These are phyloP conservation scores for Penicillium sclerotigenum DNA, from an alignment of 2,329 filamentous ascomycete genomes.

Conservation along the genomic window DNA sequence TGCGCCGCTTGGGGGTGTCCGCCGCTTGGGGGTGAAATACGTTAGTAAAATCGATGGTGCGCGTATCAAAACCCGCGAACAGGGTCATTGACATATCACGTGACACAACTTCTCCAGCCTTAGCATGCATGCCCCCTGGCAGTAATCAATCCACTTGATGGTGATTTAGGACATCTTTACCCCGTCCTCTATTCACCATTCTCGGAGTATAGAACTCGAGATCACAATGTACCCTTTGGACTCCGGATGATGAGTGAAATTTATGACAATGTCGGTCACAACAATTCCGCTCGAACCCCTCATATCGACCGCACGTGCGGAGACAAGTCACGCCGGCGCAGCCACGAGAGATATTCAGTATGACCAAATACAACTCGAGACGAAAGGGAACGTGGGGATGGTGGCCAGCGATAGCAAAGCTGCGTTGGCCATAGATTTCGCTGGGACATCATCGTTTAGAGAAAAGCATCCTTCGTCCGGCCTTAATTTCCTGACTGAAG, in stretches of 20 bases:
- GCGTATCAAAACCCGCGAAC: too few species aligned
- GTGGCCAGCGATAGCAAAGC: neutral
- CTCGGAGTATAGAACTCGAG: too few species aligned
- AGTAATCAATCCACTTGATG: neutral
- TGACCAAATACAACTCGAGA: neutral
- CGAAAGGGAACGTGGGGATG: neutral
- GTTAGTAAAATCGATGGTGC: too few species aligned
- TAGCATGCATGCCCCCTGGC: neutral
- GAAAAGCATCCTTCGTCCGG: conserved; percentile 13
- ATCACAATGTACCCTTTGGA: conserved; percentile 2
- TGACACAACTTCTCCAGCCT: neutral
- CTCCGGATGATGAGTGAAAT: neutral
- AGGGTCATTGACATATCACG: neutral
- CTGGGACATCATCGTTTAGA: neutral
- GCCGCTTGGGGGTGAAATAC: too few species aligned
- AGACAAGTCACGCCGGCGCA: conserved; percentile 5
- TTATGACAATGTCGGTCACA: conserved; percentile 6
- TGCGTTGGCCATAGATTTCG: neutral
- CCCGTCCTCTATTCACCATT: neutral
- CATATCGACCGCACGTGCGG: conserved; percentile 5
- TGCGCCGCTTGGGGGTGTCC: too few species aligned
- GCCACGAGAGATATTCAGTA: neutral
- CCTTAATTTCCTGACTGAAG: conserved; percentile 6
- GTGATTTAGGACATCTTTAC: neutral
- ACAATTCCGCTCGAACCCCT: conserved; percentile 8